Conservation (phyloP, 1,284 basidiomycete genomes). For the Cutaneotrichosporon cavernicola region DNA sequence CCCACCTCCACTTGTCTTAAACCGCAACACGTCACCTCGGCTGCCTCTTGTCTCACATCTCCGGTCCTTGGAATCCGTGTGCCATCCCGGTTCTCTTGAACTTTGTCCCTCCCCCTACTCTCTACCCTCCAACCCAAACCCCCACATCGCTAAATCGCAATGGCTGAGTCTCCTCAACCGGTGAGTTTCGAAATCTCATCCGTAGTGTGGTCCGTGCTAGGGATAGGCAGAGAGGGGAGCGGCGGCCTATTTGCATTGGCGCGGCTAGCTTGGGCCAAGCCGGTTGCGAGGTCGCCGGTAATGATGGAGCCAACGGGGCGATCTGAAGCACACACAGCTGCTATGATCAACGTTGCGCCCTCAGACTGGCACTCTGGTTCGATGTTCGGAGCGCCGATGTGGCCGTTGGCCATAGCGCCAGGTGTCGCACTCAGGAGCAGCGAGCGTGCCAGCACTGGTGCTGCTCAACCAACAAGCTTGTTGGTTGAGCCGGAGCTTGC, state of each 20-base stretch:
- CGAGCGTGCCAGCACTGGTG: neutral
- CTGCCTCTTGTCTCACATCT: neutral
- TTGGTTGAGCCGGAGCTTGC: neutral
- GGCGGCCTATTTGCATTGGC: neutral
- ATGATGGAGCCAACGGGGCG: neutral
- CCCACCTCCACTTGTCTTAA: neutral
- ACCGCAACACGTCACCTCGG: neutral
- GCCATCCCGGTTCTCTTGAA: neutral
- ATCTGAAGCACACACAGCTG: neutral
- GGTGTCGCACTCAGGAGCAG: conserved; percentile 1
- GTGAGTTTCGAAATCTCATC: conserved; percentile 2
- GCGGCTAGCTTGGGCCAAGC: neutral
- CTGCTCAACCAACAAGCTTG: neutral
- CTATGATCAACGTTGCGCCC: neutral
- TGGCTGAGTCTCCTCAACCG: conserved; percentile 11
- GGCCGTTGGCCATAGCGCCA: neutral
- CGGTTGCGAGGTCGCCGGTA: neutral
- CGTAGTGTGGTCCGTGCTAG: neutral
- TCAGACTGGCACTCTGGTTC: neutral
- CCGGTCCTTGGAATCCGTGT: neutral
- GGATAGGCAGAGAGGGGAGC: neutral
- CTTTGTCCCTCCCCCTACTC: neutral
- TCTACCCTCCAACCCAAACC: neutral
- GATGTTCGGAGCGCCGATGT: neutral
- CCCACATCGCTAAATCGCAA: conserved; percentile 2